Evolutionary conservation across 306 rosid species (phyloP), one percentile per base, ranked within the genome.

Genomic region (Quercus robur): DNA sequence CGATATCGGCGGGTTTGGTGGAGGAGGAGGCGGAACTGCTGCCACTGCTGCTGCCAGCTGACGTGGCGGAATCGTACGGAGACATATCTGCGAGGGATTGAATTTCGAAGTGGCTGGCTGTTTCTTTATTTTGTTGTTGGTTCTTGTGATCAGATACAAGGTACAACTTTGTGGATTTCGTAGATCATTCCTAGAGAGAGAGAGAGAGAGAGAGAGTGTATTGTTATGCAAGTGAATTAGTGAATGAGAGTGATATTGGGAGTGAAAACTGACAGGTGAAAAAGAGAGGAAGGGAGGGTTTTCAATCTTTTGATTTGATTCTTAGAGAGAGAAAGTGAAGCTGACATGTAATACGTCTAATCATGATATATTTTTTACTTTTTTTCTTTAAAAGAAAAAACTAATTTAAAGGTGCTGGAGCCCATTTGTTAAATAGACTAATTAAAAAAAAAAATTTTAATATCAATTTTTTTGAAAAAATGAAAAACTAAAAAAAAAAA

Each of bases 1-100:
- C 97, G 74, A 91, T 88, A 13, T 90, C 93, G 20, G 74, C 71
- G 17, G 84, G 86, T 25, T 85, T 85, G 64, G 86, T 6, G 35
- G 66, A 33, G 23, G 83, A 73, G 71, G 87, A 56, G 7, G 89
- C 77, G 17, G 91, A 90, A 76, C 89, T 78, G 79, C 89, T 78
- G 14, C 88, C 86, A 77, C 81, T 77, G 83, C 94, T 80, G 28
- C 85, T 66, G 25, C 71, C 68, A 51, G 76, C 41, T 6, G 67
- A 69, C 18, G 56, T 14, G 21, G 80, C 21, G 17, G 91, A 80
- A 13, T 80, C 86, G 82, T 70, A 85, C 12, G 88, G 88, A 26
- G 70, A 94, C 97, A 88, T 91, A 1, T 46, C 26, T 1, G 28
- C 41, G 18, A 14, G 58, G 5, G 17, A 9, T 38, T 38, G 57